Evolutionary conservation across 1,139 yeast genomes (phyloP).

Genomic region (Kodamaea alishanica): DNA sequence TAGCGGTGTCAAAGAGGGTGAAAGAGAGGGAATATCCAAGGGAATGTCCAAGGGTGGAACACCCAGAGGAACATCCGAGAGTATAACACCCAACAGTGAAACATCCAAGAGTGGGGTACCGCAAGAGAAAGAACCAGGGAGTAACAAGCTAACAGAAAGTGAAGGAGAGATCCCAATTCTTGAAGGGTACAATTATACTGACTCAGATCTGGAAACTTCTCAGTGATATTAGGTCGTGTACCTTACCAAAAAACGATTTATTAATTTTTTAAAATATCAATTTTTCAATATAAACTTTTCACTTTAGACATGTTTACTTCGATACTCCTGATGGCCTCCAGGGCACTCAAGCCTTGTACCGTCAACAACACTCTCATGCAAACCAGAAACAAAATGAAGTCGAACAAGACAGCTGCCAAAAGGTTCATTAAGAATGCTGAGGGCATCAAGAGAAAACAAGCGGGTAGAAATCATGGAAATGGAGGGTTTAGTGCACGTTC

Average conservation of each 20-base stretch:
- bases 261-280: neutral
- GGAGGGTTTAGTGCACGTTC: conserved; percentile 77
- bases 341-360: conserved; percentile 2
- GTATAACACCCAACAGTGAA: no score
- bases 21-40: no score
- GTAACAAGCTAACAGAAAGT: no score
- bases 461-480: conserved; percentile 91
- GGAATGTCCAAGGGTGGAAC: no score
- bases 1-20: no score
- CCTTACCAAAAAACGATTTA: neutral
- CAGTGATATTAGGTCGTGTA: conserved; percentile 1
- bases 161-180: no score
- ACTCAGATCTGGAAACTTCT: no score
- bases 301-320: conserved; percentile 2
- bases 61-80: no score
- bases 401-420: conserved; percentile 69
- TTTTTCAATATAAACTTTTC: conserved; percentile 1
- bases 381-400: conserved; percentile 52
- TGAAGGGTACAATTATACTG: no score
- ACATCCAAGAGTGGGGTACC: no score
- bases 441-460: conserved; percentile 58
- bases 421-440: conserved; percentile 32
- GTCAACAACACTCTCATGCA: conserved; percentile 26
- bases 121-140: no score
- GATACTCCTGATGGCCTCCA: conserved; percentile 4